phyloP scores from a whole-genome alignment of 2,329 filamentous ascomycete genomes.

The Xylariaceae sp. region DNA sequence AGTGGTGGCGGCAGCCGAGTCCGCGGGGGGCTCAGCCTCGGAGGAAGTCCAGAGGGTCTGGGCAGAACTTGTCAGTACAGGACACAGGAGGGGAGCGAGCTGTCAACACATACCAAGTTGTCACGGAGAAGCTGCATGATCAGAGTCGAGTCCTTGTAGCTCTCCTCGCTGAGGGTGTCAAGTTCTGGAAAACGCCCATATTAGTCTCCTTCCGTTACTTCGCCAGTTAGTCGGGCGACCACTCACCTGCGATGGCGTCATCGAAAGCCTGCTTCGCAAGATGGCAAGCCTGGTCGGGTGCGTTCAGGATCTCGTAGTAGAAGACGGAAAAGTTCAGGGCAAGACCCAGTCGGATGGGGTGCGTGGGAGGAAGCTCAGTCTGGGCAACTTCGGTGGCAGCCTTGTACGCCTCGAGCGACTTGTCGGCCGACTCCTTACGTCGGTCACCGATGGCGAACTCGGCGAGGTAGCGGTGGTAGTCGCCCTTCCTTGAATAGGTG shows the following conservation, averaged over 20 bases:
- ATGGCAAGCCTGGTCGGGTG: conserved; percentile 93
- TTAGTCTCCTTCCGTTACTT: too few species aligned
- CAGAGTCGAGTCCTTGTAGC: conserved; percentile 96
- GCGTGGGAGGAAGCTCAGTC: conserved; percentile 92
- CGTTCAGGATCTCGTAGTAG: conserved; percentile 99
- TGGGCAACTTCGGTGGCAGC: conserved; percentile 97
- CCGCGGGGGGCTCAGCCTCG: conserved; percentile 70
- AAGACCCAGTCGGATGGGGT: conserved; percentile 95
- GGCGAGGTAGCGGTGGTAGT: conserved; percentile 92
- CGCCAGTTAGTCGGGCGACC: too few species aligned
- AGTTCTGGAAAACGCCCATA: too few species aligned
- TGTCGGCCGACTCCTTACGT: conserved; percentile 80
- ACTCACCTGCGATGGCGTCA: conserved; percentile 93
- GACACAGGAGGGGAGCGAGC: too few species aligned
- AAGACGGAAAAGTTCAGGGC: conserved; percentile 99
- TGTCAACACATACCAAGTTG: too few species aligned
- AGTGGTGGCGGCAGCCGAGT: conserved; percentile 45
- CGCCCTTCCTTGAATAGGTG: conserved; percentile 68
- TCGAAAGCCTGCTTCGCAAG: conserved; percentile 99
- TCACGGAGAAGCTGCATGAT: conserved; percentile 99
- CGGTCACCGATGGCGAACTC: conserved; percentile 91
- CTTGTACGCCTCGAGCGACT: conserved; percentile 95
- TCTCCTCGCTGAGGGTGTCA: conserved; percentile 94
- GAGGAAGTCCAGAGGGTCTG: conserved; percentile 98
- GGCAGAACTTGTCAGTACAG: too few species aligned